Evolutionary conservation across 2,329 filamentous ascomycete genomes (phyloP), one percentile per base, ranked within the genome.

Genomic region (Camptophora hylomeconis): DNA sequence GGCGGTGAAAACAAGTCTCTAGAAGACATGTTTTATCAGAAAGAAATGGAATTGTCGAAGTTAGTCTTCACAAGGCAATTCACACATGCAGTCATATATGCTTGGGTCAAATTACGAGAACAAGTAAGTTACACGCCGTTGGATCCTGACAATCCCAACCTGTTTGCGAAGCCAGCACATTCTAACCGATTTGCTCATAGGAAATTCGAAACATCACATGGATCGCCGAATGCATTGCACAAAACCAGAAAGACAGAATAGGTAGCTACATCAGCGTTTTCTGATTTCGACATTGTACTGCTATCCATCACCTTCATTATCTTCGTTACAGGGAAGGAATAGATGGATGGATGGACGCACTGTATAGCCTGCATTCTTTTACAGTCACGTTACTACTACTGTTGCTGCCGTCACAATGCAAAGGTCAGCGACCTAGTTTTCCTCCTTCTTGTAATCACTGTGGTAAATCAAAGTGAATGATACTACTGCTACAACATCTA

Each of bases 151-250:
- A 18, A 12, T 14, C 12, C 19, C 14, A 24, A 20, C 12, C 13
- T 17, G n/a, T 5, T 3, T 17, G 10, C 5, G 11, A 24, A 11
- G 17, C 15, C 13, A 17, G 15, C 17, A 28, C 15, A 25, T 25
- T 14, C 48, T 57, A 38, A 59, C 33, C 8, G n/a, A n/a, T n/a
- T 24, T 28, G 4, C 12, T 3, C 12, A 5, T 38, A 95, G 86
- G 89, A 98, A 79, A 94, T 95, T 48, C 80, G 89, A 42, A 98
- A 98, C 60, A 93, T 98, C 50, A 95, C 89, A 28, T 98, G 89
- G 89, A 98, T 98, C 56, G 80, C 89, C 13, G 89, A 98, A 60
- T 98, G 89, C 62, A 98, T 98, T 69, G 89, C 89, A 32, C 89
- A 98, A 61, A 94, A 93, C 65, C 89, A 98, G 61, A 98, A 98